A percentile compares a stretch with the other conserved stretches of the same genome.
phyloP scores from a whole-genome alignment of 306 rosid genomes.

The Vigna mungo region DNA sequence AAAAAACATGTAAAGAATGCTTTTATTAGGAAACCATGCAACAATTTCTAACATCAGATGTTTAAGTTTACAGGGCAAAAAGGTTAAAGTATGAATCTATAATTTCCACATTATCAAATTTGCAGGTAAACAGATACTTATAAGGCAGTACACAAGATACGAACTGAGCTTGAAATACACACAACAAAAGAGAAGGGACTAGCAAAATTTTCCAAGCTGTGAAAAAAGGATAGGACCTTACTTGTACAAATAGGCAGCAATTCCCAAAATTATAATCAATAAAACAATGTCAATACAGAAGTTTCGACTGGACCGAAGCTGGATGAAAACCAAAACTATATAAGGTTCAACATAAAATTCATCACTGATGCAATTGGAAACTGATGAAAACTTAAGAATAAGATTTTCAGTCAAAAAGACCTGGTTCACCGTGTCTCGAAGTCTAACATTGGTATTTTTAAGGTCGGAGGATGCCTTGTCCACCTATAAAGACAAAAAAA shows the following conservation, averaged over 20 bases:
- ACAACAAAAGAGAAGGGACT: neutral
- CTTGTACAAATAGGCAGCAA: conserved; percentile 98
- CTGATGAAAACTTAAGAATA: conserved; percentile 11
- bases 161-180: neutral
- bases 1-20: neutral
- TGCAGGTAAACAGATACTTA: conserved; percentile 5
- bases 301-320: conserved; percentile 97
- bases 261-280: conserved; percentile 90
- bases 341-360: conserved; percentile 47
- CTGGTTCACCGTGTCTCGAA: conserved; percentile 93
- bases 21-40: conserved; percentile 9
- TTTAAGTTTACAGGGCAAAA: neutral
- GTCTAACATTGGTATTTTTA: conserved; percentile 95
- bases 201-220: no score
- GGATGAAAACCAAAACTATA: conserved; percentile 49
- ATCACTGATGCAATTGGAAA: conserved; percentile 12
- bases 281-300: conserved; percentile 94
- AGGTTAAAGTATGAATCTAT: conserved; percentile 12
- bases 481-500: conserved; percentile 61
- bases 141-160: neutral
- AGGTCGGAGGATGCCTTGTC: conserved; percentile 94
- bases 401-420: conserved; percentile 48
- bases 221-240: conserved; percentile 49
- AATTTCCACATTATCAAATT: conserved; percentile 14
- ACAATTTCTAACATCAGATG: conserved; percentile 17